Conservation (phyloP, 805 yeast species). For the Saccharomycopsis sp. region DNA sequence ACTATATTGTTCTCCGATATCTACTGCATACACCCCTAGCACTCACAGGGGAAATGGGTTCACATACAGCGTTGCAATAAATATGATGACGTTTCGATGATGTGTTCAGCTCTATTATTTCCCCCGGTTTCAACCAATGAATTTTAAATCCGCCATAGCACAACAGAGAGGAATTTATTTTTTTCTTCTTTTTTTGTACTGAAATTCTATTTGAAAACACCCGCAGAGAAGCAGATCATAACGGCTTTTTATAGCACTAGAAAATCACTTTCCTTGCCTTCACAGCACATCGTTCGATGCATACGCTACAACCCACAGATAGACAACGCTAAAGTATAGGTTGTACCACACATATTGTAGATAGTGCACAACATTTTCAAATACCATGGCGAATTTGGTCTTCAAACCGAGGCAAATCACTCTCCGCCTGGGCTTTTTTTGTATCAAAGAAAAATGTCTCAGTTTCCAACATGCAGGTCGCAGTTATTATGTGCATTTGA, state of each 20-base stretch:
- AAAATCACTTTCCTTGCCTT: neutral
- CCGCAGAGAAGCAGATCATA: neutral
- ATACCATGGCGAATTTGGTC: neutral
- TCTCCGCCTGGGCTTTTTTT: neutral
- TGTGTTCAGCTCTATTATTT: neutral
- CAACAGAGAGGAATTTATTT: neutral
- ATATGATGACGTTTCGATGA: too few relatives aligned
- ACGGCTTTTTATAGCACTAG: neutral
- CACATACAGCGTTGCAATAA: too few relatives aligned
- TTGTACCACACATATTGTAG: neutral
- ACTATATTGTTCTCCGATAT: too few relatives aligned
- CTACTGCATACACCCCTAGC: too few relatives aligned
- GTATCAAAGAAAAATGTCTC: slow-evolving; percentile 2
- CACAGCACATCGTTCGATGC: neutral
- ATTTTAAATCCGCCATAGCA: neutral
- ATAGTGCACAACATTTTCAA: neutral
- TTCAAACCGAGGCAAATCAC: neutral
- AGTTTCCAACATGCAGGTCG: slow-evolving; percentile 2
- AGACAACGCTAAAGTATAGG: neutral
- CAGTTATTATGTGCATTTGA: neutral
- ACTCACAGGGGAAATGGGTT: too few relatives aligned
- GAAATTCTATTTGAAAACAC: neutral
- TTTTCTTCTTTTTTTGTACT: neutral
- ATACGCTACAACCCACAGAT: neutral
- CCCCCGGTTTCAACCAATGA: neutral